Evolutionary conservation across 2,329 filamentous ascomycete genomes (phyloP).

Genomic region (Scedosporium dehoogii): DNA sequence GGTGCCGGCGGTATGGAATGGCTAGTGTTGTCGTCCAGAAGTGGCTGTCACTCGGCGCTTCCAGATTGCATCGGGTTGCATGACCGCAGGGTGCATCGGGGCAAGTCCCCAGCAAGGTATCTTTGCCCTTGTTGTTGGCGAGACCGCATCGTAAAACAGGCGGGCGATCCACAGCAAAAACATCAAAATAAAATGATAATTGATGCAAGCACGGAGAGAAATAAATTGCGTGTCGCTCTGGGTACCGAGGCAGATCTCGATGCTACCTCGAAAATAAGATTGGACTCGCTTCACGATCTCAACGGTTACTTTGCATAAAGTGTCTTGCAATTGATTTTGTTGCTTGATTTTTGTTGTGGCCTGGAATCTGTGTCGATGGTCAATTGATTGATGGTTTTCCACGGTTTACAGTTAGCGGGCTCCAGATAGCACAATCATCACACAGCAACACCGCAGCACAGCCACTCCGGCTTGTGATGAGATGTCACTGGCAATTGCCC

Average conservation of each 20-base stretch:
- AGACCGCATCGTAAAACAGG: not conserved
- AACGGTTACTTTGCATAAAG: too few species aligned
- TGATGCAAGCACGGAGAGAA: too few species aligned
- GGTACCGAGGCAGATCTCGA: too few species aligned
- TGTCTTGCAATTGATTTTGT: not conserved
- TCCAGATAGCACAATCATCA: too few species aligned
- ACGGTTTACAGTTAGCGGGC: not conserved
- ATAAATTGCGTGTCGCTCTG: too few species aligned
- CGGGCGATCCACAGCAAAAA: not conserved
- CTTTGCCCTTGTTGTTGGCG: not conserved
- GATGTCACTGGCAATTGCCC: not conserved
- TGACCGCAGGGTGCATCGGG: not conserved
- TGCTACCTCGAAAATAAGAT: too few species aligned
- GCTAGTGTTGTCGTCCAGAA: not conserved
- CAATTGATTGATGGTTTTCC: too few species aligned
- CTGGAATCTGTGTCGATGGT: not conserved
- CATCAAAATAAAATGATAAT: too few species aligned
- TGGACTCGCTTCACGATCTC: too few species aligned
- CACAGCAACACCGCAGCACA: not conserved
- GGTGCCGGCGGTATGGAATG: not conserved
- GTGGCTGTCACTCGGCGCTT: not conserved
- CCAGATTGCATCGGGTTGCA: not conserved
- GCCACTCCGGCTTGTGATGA: not conserved
- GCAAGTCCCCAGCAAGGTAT: not conserved
- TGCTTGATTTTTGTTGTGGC: too few species aligned